These are phyloP conservation scores for Beauveria varroae DNA, from an alignment of 2,329 filamentous ascomycete genomes.

Conservation along the genomic window DNA sequence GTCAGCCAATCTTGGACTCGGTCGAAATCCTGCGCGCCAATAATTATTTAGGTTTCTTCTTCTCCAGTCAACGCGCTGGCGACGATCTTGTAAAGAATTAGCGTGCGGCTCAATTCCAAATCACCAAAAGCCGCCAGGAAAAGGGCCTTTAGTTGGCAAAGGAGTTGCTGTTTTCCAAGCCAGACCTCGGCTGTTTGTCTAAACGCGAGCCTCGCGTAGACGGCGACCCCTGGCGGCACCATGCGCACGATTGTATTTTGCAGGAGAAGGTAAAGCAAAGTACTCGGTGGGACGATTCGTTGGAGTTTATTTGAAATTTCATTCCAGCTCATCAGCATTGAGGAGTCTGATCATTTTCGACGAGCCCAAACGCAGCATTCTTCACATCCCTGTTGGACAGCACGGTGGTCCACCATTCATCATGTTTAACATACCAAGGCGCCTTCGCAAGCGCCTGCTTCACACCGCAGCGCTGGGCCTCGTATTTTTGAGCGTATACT, in stretches of 20 bases:
- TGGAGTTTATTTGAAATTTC: background rate
- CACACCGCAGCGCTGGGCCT: constrained; percentile 17
- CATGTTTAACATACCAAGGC: constrained; percentile 21
- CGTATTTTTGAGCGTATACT: constrained; percentile 20
- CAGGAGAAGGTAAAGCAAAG: background rate
- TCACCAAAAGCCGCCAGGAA: background rate
- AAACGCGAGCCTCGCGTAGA: background rate
- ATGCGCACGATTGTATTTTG: background rate
- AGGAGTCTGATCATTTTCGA: background rate
- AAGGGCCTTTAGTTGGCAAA: background rate
- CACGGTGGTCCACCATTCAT: background rate
- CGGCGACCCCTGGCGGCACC: background rate
- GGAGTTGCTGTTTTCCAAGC: background rate
- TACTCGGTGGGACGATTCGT: background rate
- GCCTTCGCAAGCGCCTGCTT: constrained; percentile 22
- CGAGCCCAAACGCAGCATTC: background rate
- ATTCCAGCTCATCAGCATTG: background rate
- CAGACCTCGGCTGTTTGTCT: background rate
- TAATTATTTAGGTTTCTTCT: background rate
- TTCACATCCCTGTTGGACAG: background rate
- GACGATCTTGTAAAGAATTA: background rate
- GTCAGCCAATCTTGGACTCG: background rate
- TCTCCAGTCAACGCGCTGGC: background rate
- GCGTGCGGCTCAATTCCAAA: background rate
- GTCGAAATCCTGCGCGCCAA: background rate